Evolutionary conservation across 148 eudicot genomes (phyloP).

Genomic region (Salicornia ramosissima): DNA sequence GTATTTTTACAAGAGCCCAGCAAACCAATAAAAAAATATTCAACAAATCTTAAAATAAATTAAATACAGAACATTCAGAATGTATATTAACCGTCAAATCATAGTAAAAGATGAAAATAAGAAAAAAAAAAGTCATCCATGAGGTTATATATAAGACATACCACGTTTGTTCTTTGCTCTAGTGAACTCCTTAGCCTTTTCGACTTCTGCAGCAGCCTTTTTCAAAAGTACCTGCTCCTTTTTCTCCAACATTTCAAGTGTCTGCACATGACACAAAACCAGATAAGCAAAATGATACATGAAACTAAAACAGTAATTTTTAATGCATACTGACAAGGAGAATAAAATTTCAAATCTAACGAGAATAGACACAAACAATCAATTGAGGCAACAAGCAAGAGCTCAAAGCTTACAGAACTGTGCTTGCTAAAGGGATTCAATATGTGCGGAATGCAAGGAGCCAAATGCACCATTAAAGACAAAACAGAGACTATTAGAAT

Average conservation of each 20-base stretch:
- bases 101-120: neutral
- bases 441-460: too few species aligned
- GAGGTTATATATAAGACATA: constrained; percentile 11
- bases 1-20: too few species aligned
- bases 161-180: constrained; percentile 76
- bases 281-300: neutral
- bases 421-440: neutral
- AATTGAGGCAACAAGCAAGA: neutral
- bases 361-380: neutral
- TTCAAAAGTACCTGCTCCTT: constrained; percentile 64
- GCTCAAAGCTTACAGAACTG: neutral
- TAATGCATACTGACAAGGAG: neutral
- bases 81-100: too few species aligned
- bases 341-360: neutral
- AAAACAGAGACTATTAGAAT: neutral
- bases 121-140: too few species aligned
- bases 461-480: neutral
- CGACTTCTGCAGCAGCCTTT: constrained; percentile 72
- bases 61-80: too few species aligned
- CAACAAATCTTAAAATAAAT: too few species aligned
- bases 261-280: constrained; percentile 21
- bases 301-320: neutral
- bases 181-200: constrained; percentile 68
- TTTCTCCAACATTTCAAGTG: constrained; percentile 82
- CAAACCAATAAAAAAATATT: too few species aligned